Base-by-base conservation (phyloP, 176 grass and related monocot species). In the Rhynchospora tenuis region DNA sequence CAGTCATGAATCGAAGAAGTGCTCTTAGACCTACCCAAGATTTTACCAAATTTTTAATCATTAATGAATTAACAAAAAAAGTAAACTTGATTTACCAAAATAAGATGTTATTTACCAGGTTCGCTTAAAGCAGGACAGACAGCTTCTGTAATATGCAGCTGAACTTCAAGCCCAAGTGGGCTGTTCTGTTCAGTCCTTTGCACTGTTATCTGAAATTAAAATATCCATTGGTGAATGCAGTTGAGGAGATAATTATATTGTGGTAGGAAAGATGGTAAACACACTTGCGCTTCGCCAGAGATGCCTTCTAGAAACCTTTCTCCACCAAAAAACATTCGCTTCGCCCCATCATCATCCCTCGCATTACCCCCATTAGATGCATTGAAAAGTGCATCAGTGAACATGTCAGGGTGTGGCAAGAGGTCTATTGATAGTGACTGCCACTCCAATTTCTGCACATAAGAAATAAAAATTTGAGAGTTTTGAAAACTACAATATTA, bases 391-490 rank as follows among this genome's bases (percentile, higher is more conserved):
- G 88, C 88, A 86, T 99, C 97, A 15, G 88, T 79, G n/a, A 99
- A 99, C 97, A 99, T 99, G 80, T 99, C 97, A 86, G 97, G 97
- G 80, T 99, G 97, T 22, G 97, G 97, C 89, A 99, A 90, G 27
- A 99, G 86, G 83, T 99, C 97, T 58, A 99, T 78, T 59, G 97
- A 99, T 67, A 99, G 73, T 88, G 93, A 99, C 77, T 88, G 84
- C 97, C 97, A 99, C 68, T 93, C 97, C 76, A 99, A 78, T 90
- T 99, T 99, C 93, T 99, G 91, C 42, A 44, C 83, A 87, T 91
- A 78, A 55, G 1, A 85, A 26, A 88, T 24, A 84, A 64, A 85
- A 57, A 64, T 69, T 73, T 19, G 27, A 27, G 70, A 81, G 55
- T 68, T 65, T 5, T 82, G 26, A 82, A 51, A 67, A 12, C 43